phyloP scores from a whole-genome alignment of 495 filamentous ascomycete genomes.

The Peziza echinospora region DNA sequence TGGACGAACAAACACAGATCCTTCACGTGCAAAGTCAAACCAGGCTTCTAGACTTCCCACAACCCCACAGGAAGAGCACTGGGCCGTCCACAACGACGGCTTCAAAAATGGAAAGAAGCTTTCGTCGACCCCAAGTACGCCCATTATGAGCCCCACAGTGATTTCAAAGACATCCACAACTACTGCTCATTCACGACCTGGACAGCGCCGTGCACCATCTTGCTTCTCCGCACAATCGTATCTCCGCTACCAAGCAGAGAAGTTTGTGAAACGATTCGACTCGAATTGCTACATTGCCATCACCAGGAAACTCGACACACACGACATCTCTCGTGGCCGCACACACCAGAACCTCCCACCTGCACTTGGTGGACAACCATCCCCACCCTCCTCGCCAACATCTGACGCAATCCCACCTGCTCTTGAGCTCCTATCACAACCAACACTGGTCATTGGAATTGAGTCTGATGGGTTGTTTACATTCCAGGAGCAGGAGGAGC shows the following conservation, averaged over 20 bases:
- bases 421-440: constrained; percentile 64
- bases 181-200: constrained; percentile 8
- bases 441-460: constrained; percentile 74
- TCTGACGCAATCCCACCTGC: constrained; percentile 28
- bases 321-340: constrained; percentile 68
- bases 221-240: constrained; percentile 97
- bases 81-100: constrained; percentile 89
- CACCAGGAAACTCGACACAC: constrained; percentile 95
- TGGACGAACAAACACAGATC: constrained; percentile 76
- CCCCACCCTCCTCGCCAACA: background rate
- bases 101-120: constrained; percentile 33
- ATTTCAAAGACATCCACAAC: constrained; percentile 1
- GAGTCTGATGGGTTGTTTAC: constrained; percentile 91
- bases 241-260: constrained; percentile 88
- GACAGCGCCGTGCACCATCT: constrained; percentile 40
- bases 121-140: constrained; percentile 11
- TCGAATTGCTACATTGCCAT: constrained; percentile 98
- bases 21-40: constrained; percentile 55
- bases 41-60: constrained; percentile 39
- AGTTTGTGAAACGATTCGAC: constrained; percentile 93
- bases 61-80: constrained; percentile 61
- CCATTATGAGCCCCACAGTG: background rate
- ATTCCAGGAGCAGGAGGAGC: constrained; percentile 81
- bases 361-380: constrained; percentile 16
- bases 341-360: background rate